Evolutionary conservation across 2,329 filamentous ascomycete genomes (phyloP), one percentile per base, ranked within the genome.

Genomic region (Cercospora citrullina): DNA sequence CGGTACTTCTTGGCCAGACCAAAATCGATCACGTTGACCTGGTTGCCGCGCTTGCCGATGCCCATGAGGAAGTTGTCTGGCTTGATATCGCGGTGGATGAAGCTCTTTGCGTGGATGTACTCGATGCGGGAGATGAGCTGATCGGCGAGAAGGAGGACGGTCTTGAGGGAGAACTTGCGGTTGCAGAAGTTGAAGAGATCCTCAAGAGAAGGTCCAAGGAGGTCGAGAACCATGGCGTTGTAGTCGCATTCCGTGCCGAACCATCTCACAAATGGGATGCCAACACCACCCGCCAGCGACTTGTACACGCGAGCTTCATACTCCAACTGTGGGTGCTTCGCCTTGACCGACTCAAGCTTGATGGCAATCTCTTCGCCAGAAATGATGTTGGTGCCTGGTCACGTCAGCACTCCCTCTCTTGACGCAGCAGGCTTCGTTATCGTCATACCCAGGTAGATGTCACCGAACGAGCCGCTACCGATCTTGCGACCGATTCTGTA

Each of bases 101-200:
- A 98, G 8, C 93, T 97, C 84, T 98, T 98, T 85, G 95, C 95
- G 81, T 99, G 95, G 77, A 99, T 99, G 85, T 98, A 98, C 84
- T 99, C 95, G 82, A 99, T 97, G 77, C 95, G 94, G 73, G 94
- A 98, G 81, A 99, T 98, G 81, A 97, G 90, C 85, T 99, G 95
- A 77, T 99, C 95, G 79, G 95, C 95, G 60, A 99, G 88, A 28
- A 99, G 89, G 53, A 99, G 87, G 30, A 99, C 95, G 0, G 95
- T 99, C 90, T 99, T 99, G 75, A 99, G 85, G 12, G 95, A 97
- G 86, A 98, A 99, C 82, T 98, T 98, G 82, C 95, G 91, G 89
- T 98, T 98, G 89, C 95, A 99, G 83, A 98, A 98, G 88, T 99
- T 98, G 92, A 99, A 99, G 36, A 99, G 87, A 80, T 99, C 95